phyloP scores from a whole-genome alignment of 1,284 basidiomycete species.

The Amylostereum chailletii region DNA sequence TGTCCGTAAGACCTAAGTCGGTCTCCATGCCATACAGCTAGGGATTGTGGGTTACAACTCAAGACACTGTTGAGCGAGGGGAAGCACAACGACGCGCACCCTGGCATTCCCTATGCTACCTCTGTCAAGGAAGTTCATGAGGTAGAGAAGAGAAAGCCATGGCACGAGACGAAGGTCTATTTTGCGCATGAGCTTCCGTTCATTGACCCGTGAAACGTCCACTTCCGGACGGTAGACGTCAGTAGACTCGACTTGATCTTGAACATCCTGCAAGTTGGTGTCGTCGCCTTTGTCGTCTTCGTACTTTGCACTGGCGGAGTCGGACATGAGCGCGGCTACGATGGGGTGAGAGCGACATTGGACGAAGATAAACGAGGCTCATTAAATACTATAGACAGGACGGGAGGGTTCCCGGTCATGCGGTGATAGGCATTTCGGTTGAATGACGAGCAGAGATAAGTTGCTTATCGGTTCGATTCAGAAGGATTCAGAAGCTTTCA shows the following conservation, averaged over 20 bases:
- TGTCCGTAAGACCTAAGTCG: conserved; percentile 49
- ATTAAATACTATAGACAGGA: too few species aligned
- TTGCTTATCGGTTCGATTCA: too few species aligned
- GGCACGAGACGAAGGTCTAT: conserved; percentile 58
- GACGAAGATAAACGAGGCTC: neutral
- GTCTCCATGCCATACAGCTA: conserved; percentile 50
- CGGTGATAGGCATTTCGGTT: too few species aligned
- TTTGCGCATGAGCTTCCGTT: conserved; percentile 55
- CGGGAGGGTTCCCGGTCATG: too few species aligned
- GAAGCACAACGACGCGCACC: conserved; percentile 24
- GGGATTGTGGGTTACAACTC: neutral
- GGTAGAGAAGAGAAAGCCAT: conserved; percentile 66
- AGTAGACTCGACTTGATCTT: neutral
- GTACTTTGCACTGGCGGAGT: neutral
- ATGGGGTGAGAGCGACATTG: neutral
- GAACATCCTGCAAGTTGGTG: neutral
- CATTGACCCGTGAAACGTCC: conserved; percentile 49
- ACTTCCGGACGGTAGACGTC: conserved; percentile 40
- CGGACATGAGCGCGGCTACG: neutral
- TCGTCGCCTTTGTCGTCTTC: neutral
- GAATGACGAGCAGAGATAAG: too few species aligned
- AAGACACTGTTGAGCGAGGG: neutral
- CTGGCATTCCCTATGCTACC: conserved; percentile 79
- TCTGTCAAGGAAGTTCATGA: conserved; percentile 69
- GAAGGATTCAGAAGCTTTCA: too few species aligned